These are phyloP conservation scores for Multifurca ochricompacta DNA, from an alignment of 768 basidiomycete genomes.

Conservation along the genomic window DNA sequence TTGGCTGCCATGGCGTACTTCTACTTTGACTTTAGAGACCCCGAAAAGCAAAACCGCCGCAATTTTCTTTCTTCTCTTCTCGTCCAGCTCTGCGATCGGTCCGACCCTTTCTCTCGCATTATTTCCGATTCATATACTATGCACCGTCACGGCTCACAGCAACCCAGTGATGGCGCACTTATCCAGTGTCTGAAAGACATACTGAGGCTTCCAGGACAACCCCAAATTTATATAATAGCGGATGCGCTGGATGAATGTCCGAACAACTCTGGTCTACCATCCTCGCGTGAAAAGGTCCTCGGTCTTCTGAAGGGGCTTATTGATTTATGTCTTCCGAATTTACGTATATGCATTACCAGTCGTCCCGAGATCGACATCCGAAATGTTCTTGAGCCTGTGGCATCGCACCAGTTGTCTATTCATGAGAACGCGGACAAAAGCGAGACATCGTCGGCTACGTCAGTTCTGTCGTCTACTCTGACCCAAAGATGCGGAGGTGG, in stretches of 20 bases:
- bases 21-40: background rate
- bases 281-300: background rate
- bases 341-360: background rate
- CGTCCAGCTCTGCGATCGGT: background rate
- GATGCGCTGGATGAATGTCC: slow-evolving; percentile 1
- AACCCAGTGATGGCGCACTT: background rate
- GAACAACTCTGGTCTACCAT: background rate
- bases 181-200: background rate
- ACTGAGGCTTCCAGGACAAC: background rate
- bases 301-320: background rate
- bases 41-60: background rate
- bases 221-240: background rate
- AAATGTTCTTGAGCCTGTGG: background rate
- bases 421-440: background rate
- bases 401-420: background rate
- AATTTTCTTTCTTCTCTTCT: background rate
- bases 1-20: background rate
- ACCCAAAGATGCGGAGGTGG: background rate
- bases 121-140: background rate
- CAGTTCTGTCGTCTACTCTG: background rate
- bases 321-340: background rate
- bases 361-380: background rate
- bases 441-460: background rate
- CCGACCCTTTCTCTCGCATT: background rate
- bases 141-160: background rate